phyloP scores from a whole-genome alignment of 441 rosid species.

The Monsonia emarginata region DNA sequence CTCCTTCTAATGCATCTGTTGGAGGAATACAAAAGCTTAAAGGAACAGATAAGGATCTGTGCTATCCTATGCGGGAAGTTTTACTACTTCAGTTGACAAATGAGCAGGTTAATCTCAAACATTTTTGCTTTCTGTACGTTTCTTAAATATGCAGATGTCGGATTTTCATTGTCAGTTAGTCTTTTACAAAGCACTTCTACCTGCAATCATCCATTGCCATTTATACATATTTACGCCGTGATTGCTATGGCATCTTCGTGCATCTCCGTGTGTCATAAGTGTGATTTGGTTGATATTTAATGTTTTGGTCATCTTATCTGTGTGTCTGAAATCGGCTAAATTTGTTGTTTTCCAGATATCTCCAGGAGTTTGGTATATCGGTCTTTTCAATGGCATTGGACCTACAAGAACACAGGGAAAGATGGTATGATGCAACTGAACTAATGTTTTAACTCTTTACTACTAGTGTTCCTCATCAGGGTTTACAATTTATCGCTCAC shows the following conservation, averaged over 20 bases:
- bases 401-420: slow-evolving; percentile 74
- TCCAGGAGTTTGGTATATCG: slow-evolving; percentile 82
- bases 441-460: background rate
- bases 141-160: slow-evolving; percentile 1
- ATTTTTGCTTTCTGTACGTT: background rate
- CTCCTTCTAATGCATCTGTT: slow-evolving; percentile 50
- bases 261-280: background rate
- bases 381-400: slow-evolving; percentile 87
- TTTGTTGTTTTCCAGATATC: slow-evolving; percentile 44
- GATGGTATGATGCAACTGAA: slow-evolving; percentile 43
- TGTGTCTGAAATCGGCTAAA: slow-evolving; percentile 15
- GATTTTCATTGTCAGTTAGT: background rate
- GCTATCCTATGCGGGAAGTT: slow-evolving; percentile 78
- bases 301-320: background rate
- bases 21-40: slow-evolving; percentile 39
- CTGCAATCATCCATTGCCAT: background rate
- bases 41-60: slow-evolving; percentile 41
- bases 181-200: background rate
- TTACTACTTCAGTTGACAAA: slow-evolving; percentile 54
- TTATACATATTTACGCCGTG: background rate
- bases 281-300: background rate
- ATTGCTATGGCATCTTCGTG: background rate
- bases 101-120: slow-evolving; percentile 55
- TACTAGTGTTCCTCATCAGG: background rate
- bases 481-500: background rate